Conservation (phyloP, 495 filamentous ascomycete species). For the Podospora didyma region DNA sequence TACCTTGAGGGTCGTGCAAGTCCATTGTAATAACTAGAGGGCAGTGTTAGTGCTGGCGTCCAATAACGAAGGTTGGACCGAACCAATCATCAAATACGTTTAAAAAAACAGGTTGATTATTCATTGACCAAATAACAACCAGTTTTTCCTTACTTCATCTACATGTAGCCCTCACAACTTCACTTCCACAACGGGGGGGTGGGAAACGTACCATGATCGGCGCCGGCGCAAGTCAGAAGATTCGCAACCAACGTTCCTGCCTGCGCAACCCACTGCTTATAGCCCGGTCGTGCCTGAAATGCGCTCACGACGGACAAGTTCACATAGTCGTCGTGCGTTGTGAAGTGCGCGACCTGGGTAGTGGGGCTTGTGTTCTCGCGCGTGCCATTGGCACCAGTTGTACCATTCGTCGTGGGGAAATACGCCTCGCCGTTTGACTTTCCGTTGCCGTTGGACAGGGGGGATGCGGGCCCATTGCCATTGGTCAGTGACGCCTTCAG, state of each 20-base stretch:
- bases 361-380: conserved; percentile 15
- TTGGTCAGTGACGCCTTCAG: conserved; percentile 35
- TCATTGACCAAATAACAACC: too few species aligned
- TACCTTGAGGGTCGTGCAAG: conserved; percentile 93
- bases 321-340: conserved; percentile 57
- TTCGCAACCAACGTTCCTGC: conserved; percentile 94
- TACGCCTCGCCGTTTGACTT: conserved; percentile 17
- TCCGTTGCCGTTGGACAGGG: conserved; percentile 17
- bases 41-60: conserved; percentile 23
- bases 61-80: background rate
- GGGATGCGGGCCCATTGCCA: conserved; percentile 14
- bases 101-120: too few species aligned
- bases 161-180: too few species aligned
- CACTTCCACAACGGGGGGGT: too few species aligned
- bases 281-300: conserved; percentile 84
- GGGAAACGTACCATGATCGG: conserved; percentile 73
- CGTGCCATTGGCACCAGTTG: conserved; percentile 30
- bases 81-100: background rate
- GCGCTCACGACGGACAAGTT: conserved; percentile 49
- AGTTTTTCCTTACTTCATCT: too few species aligned
- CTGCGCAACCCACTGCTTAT: conserved; percentile 98
- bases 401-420: conserved; percentile 25
- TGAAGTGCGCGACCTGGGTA: conserved; percentile 34
- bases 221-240: conserved; percentile 89
- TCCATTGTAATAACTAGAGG: conserved; percentile 86